phyloP scores from a whole-genome alignment of 2,329 filamentous ascomycete genomes.

The Penicillium brasilianum region DNA sequence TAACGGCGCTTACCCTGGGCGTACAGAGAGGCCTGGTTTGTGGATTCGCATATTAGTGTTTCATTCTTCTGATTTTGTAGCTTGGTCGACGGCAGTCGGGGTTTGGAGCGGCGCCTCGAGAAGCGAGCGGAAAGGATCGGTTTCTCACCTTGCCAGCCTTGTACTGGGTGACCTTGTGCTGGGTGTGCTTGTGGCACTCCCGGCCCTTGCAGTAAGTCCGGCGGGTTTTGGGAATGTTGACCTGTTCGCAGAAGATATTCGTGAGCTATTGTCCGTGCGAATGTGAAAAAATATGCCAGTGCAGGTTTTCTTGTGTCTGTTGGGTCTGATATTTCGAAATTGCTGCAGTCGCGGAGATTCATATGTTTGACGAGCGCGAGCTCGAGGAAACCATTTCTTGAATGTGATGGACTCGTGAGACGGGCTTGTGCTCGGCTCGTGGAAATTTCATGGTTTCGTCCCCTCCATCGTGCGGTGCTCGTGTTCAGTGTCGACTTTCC shows the following conservation, averaged over 20 bases:
- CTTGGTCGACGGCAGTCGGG: not conserved
- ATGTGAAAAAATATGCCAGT: constrained; percentile 9
- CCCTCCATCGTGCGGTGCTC: not conserved
- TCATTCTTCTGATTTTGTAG: constrained; percentile 17
- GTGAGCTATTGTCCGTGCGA: constrained; percentile 31
- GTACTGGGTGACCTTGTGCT: constrained; percentile 95
- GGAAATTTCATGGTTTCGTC: not conserved
- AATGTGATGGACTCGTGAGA: not conserved
- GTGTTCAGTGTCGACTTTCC: not conserved
- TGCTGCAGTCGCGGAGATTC: constrained; percentile 8
- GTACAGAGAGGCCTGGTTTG: constrained; percentile 77
- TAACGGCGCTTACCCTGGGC: constrained; percentile 99
- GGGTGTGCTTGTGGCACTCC: constrained; percentile 90
- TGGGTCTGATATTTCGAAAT: constrained; percentile 2
- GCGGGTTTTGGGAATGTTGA: constrained; percentile 98
- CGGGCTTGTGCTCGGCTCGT: not conserved
- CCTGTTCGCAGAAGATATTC: constrained; percentile 57
- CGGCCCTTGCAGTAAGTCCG: constrained; percentile 98
- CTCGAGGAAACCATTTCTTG: not conserved
- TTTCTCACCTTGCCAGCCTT: constrained; percentile 83
- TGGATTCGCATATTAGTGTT: constrained; percentile 27
- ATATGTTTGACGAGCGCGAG: not conserved
- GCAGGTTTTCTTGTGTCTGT: constrained; percentile 4
- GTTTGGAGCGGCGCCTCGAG: not conserved
- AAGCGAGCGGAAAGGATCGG: constrained; percentile 9